phyloP scores from a whole-genome alignment of 2,329 filamentous ascomycete genomes.

The Escovopsis sp. region DNA sequence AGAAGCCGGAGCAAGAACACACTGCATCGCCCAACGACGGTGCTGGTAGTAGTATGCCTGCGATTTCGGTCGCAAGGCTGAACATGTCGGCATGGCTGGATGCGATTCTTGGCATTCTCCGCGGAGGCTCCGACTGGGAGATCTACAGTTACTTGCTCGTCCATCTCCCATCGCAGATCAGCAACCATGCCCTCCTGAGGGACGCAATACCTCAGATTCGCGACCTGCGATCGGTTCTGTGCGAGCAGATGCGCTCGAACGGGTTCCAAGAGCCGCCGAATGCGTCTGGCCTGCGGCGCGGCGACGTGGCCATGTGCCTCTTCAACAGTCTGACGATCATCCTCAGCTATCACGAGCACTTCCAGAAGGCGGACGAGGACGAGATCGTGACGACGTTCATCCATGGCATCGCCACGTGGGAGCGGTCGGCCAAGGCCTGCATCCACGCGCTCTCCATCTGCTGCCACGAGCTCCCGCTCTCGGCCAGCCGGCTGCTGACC shows the following conservation, averaged over 20 bases:
- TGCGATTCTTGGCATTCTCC: conserved; percentile 55
- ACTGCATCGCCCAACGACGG: no score
- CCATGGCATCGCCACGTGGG: conserved; percentile 67
- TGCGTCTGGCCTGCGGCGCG: conserved; percentile 65
- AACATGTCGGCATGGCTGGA: conserved; percentile 61
- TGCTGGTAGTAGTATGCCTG: conserved; percentile 5
- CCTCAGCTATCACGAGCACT: conserved; percentile 77
- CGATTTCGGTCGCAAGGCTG: conserved; percentile 30
- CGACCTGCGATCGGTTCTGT: conserved; percentile 58
- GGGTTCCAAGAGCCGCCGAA: conserved; percentile 68
- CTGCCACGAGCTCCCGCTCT: conserved; percentile 82
- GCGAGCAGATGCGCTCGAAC: conserved; percentile 66
- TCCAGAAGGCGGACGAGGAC: conserved; percentile 72
- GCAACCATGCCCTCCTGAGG: conserved; percentile 75
- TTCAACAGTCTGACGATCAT: conserved; percentile 79
- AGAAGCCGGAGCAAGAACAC: no score
- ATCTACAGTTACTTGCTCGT: conserved; percentile 81
- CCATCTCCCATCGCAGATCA: conserved; percentile 73
- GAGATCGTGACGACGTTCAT: conserved; percentile 80
- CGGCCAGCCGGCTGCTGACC: conserved; percentile 71
- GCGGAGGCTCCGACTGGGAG: conserved; percentile 66
- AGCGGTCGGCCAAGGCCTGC: conserved; percentile 77
- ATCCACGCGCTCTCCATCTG: conserved; percentile 92
- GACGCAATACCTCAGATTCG: conserved; percentile 60
- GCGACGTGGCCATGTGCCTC: conserved; percentile 76